Evolutionary conservation across 192 early-diverging fungal species (phyloP).

Genomic region (Coemansia sp.): DNA sequence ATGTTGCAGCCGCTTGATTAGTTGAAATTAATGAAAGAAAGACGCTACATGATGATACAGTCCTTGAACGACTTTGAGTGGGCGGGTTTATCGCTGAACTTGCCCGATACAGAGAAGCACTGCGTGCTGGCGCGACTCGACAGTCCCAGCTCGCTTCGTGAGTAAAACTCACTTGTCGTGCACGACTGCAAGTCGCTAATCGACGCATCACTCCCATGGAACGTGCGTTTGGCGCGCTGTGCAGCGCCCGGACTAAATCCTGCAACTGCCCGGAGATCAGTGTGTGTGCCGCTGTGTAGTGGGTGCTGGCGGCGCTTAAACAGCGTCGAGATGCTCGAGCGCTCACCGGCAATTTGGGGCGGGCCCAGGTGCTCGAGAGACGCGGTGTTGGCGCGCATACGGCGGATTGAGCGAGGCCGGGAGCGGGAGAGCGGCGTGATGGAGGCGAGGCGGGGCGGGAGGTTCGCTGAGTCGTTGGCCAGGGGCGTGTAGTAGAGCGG

Average conservation of each 20-base stretch:
- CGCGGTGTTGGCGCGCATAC: constrained; percentile 48
- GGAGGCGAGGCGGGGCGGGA: constrained; percentile 4
- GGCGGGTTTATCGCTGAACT: constrained; percentile 9
- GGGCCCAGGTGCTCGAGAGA: constrained; percentile 39
- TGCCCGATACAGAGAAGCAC: constrained; percentile 30
- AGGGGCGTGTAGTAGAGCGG: constrained; percentile 43
- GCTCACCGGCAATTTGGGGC: background rate
- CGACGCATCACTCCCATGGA: constrained; percentile 39
- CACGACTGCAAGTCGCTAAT: constrained; percentile 44
- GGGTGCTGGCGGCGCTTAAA: constrained; percentile 46
- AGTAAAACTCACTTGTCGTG: constrained; percentile 34
- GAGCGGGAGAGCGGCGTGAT: constrained; percentile 14
- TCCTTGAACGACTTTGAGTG: constrained; percentile 33
- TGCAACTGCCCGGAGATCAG: constrained; percentile 44
- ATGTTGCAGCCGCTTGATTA: background rate
- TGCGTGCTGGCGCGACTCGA: constrained; percentile 14
- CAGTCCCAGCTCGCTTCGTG: constrained; percentile 28
- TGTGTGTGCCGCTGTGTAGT: constrained; percentile 37
- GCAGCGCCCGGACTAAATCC: constrained; percentile 52
- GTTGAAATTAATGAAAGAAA: background rate
- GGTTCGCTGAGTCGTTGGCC: background rate
- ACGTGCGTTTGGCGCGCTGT: constrained; percentile 37
- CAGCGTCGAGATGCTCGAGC: constrained; percentile 31
- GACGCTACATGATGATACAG: constrained; percentile 44
- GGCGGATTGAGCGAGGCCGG: constrained; percentile 34